Evolutionary conservation across 176 grass and related monocot genomes (phyloP), one percentile per base, ranked within the genome.

Genomic region (Poa annua): DNA sequence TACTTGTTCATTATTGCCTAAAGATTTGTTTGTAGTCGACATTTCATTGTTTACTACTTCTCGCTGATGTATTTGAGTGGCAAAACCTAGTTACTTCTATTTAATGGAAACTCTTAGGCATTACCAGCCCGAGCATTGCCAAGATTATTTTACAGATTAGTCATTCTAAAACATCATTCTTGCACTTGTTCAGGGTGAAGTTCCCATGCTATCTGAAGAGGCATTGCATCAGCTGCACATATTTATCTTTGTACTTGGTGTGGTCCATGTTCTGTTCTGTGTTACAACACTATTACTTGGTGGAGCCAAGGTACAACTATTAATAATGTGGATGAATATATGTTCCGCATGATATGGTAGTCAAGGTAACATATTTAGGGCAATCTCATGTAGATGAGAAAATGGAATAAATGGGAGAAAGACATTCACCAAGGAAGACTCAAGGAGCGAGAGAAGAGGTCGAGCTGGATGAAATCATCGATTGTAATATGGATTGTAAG

Each of bases 171-270:
- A 66, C 72, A 64, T 38, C 39, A 62, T 54, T 81, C 24, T 86
- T 59, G 36, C 50, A 21, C 73, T 63, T 57, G 16, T 83, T 52
- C 81, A 93, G 86, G 92, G 86, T 42, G 63, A 94, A 79, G 88
- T 91, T 39, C 92, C 88, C 48, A 74, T 94, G 53, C 52, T 94
- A 79, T 88, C 88, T 53, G 67, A 86, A 65, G 88, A 91, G 76
- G 92, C 86, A 59, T 84, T 94, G 75, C 92, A 91, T 78, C 88
- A 94, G 47, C 64, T 94, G 25, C 92, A 91, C 63, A 94, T 94
- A 60, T 94, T 94, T 86, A 86, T 94, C 42, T 94, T 94, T 84
- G 86, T 91, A 20, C 83, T 94, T 80, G 92, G 88, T 25, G 71
- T 94, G 13, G 78, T 85, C 48, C 92, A 94, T 81, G 92, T 94